A percentile compares a stretch with the other conserved stretches of the same genome.
phyloP scores from a whole-genome alignment of 441 rosid species.

The Erodium texanum region DNA sequence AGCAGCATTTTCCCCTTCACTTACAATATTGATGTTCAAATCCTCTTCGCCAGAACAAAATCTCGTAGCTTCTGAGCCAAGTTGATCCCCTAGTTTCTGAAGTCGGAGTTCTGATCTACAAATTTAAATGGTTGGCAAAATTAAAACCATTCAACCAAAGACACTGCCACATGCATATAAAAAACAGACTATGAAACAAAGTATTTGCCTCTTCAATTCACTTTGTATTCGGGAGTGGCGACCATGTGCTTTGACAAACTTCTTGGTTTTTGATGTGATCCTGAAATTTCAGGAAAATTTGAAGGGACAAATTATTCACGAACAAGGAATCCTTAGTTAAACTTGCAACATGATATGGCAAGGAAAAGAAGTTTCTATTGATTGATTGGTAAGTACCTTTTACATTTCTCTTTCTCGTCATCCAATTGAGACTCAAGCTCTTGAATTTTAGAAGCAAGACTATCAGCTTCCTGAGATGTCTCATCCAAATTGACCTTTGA shows the following conservation, averaged over 20 bases:
- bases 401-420: conserved; percentile 63
- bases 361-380: conserved; percentile 4
- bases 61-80: conserved; percentile 35
- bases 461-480: conserved; percentile 61
- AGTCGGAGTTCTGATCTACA: conserved; percentile 69
- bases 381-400: conserved; percentile 37
- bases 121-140: conserved; percentile 20
- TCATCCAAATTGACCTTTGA: conserved; percentile 44
- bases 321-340: conserved; percentile 9
- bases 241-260: conserved; percentile 63
- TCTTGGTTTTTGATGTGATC: conserved; percentile 61
- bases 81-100: conserved; percentile 62
- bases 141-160: background rate
- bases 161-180: background rate
- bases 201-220: conserved; percentile 60
- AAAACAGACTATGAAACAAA: conserved; percentile 3
- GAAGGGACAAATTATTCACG: conserved; percentile 13
- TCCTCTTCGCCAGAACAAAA: conserved; percentile 50
- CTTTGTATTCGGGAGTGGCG: conserved; percentile 49
- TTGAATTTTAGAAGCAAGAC: conserved; percentile 52
- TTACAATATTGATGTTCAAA: conserved; percentile 47
- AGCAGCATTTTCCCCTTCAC: conserved; percentile 52
- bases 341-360: background rate
- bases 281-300: conserved; percentile 34
- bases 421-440: conserved; percentile 66